These are phyloP conservation scores for Myochromella boudieri DNA, from an alignment of 768 basidiomycete genomes.

Conservation along the genomic window DNA sequence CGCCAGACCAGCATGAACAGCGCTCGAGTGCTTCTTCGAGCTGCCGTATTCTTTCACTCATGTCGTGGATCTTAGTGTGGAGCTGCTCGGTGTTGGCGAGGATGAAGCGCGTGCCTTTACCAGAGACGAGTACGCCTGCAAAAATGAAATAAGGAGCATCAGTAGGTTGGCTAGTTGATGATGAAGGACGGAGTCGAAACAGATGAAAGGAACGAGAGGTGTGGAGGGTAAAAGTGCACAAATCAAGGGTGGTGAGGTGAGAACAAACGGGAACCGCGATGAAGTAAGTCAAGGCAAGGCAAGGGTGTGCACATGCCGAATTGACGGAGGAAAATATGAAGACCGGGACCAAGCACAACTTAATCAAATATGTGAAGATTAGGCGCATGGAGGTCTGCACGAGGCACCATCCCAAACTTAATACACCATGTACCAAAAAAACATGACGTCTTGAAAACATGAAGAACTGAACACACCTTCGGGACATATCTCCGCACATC, in stretches of 20 bases:
- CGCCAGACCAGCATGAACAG: conserved; percentile 18
- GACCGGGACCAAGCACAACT: no score
- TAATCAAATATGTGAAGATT: no score
- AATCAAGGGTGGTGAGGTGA: no score
- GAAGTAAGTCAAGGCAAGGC: neutral
- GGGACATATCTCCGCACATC: conserved; percentile 67
- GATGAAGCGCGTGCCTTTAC: conserved; percentile 67
- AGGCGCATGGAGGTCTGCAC: no score
- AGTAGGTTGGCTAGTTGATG: no score
- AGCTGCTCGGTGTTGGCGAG: conserved; percentile 68
- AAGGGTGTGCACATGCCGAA: neutral
- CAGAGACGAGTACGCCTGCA: conserved; percentile 61
- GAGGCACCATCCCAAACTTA: no score
- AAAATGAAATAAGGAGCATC: conserved; percentile 1
- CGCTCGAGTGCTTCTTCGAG: conserved; percentile 56
- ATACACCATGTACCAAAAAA: no score
- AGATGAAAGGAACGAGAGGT: neutral
- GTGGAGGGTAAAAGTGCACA: neutral
- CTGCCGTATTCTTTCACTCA: conserved; percentile 64
- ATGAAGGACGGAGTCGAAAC: no score
- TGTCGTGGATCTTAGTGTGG: conserved; percentile 62
- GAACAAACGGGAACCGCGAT: no score
- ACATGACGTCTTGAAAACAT: neutral
- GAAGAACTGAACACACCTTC: conserved; percentile 40
- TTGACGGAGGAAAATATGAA: neutral